Evolutionary conservation across 2,329 filamentous ascomycete genomes (phyloP), one percentile per base, ranked within the genome.

Genomic region (Annulohypoxylon truncatum): DNA sequence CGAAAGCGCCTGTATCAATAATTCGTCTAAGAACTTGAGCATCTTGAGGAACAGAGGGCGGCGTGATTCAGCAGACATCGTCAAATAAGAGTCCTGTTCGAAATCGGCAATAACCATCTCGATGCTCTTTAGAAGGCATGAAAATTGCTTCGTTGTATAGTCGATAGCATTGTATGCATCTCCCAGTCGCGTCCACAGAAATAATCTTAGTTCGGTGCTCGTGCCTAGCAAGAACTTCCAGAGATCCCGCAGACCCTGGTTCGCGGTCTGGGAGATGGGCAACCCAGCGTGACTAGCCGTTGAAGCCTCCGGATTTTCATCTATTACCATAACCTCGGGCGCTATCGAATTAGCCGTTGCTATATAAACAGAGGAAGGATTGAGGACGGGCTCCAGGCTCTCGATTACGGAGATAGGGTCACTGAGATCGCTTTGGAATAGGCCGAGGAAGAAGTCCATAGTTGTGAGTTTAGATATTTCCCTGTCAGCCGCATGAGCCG

Each of bases 381-480:
- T 95, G 4, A 99, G 83, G 8, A 99, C 92, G 3, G 96, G 96
- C 74, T 99, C 96, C 33, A 99, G 82, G 26, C 90, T 96, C 74
- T 97, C 94, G 63, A 99, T 97, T 18, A 97, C 88, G 4, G 90
- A 86, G 10, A 95, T 87, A 0, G 95, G 92, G 71, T 97, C 90
- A 48, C 90, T 89, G 63, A 90, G 87, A 61, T 96, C 91, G 35
- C 94, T 90, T 64, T 92, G 91, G 76, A 98, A 98, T 0, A 99
- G 87, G 35, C 90, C 92, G 53, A 94, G 85, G 78, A 99, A 98
- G 77, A 98, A 98, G 75, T 97, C 95, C 87, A 97, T 96, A 0
- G 95, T 98, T 12, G 93, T 97, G 31, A 98, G 85, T 73, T 94
- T 94, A 10, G 93, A 95, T 24, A 97, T 91, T 76, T 99, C 95